Evolutionary conservation across 495 filamentous ascomycete genomes (phyloP), one percentile per base, ranked within the genome.

Genomic region (Penicillium salamii): DNA sequence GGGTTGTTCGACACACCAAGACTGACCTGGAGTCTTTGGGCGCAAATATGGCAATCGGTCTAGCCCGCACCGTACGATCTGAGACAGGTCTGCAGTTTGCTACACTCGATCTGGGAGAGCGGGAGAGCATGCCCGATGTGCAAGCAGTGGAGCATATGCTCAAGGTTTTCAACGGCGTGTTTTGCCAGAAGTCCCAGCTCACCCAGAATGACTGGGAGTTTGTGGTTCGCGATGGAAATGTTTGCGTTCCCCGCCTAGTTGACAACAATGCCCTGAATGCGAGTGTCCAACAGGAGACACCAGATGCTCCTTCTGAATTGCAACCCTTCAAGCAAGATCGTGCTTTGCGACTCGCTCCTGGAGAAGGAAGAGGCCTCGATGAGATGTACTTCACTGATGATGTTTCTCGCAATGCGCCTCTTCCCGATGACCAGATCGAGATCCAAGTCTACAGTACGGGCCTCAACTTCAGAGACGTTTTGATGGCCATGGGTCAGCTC

Each of bases 401-500:
- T 44, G 13, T 38, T 5, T 34, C 49, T 3, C 40, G 23, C 17
- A 40, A 21, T 14, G 26, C 3, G 2, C 41, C 59, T 1, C 33
- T 74, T 7, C 49, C 48, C 0, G 56, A 53, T 3, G 61, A 65
- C 14, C 46, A 63, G 17, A 50, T 72, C 24, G 66, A 71, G 39
- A 57, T 71, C 14, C 32, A 57, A 7, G 58, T 71, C 3, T 47
- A 49, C 9, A 62, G 55, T 20, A 56, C 57, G 11, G 68, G 69
- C 15, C 53, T 74, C 14, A 74, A 74, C 44, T 73, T 75, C 51
- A 46, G 57, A 33, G 71, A 74, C 38, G 61, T 72, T 0, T 48
- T 74, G 29, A 58, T 64, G 33, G 65, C 67, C 1, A 61, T 69
- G 49, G 69, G 69, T 17, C 67, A 72, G 40, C 46, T 75, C 2